A percentile compares a stretch with the other conserved stretches of the same genome.
These are phyloP conservation scores for Cyclotella choctawhatcheeana DNA, from an alignment of 108 stramenopile species.

Conservation along the genomic window DNA sequence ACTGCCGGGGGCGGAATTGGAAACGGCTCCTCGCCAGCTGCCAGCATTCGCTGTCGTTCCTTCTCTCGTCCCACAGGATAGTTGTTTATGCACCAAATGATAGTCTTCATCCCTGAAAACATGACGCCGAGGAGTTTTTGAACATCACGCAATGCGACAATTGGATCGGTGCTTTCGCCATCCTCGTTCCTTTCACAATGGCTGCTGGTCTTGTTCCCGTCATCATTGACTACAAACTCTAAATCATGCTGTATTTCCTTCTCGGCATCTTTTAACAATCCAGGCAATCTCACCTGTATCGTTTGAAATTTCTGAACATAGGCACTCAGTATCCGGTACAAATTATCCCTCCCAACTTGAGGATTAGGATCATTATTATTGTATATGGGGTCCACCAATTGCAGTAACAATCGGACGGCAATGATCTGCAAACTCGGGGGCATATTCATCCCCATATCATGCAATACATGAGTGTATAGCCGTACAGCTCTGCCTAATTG, in stretches of 20 bases:
- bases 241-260: constrained; percentile 18
- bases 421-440: constrained; percentile 88
- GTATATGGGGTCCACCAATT: constrained; percentile 88
- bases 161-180: constrained; percentile 7
- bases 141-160: constrained; percentile 49
- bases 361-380: constrained; percentile 82
- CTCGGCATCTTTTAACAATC: constrained; percentile 22
- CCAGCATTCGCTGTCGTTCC: constrained; percentile 40
- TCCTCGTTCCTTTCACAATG: constrained; percentile 14
- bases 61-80: constrained; percentile 71
- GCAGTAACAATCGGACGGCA: constrained; percentile 85
- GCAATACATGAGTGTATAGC: constrained; percentile 88
- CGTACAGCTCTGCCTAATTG: constrained; percentile 89
- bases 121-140: constrained; percentile 88
- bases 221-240: neutral
- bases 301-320: constrained; percentile 86
- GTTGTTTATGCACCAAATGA: constrained; percentile 93
- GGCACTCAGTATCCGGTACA: constrained; percentile 83
- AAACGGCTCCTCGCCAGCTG: constrained; percentile 39
- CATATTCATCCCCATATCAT: constrained; percentile 75
- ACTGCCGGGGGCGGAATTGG: constrained; percentile 29
- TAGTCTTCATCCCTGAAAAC: constrained; percentile 91
- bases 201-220: neutral
- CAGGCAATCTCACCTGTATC: constrained; percentile 54
- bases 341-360: constrained; percentile 77